phyloP scores from a whole-genome alignment of 2,329 filamentous ascomycete genomes.

The Thermothelomyces thermophilus region DNA sequence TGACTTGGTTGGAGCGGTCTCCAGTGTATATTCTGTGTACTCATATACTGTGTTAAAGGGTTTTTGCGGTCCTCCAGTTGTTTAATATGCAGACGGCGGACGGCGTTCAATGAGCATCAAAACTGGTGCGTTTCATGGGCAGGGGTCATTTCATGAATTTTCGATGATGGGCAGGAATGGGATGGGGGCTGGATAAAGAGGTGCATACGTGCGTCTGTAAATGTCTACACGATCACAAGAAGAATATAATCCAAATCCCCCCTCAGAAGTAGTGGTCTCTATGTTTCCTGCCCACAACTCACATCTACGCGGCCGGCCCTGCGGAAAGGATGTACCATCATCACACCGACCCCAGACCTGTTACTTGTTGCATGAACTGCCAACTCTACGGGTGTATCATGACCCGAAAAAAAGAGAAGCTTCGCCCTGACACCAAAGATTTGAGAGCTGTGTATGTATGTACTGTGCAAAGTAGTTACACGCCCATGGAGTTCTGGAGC shows the following conservation, averaged over 20 bases:
- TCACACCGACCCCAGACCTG: too few relatives aligned
- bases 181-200: slow-evolving; percentile 34
- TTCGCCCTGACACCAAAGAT: too few relatives aligned
- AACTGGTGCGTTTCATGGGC: slow-evolving; percentile 32
- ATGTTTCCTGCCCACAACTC: too few relatives aligned
- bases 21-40: slow-evolving; percentile 44
- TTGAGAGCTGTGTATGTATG: too few relatives aligned
- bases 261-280: slow-evolving; percentile 34
- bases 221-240: slow-evolving; percentile 28
- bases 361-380: too few relatives aligned
- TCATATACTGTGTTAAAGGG: slow-evolving; percentile 30
- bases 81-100: slow-evolving; percentile 42
- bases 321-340: too few relatives aligned
- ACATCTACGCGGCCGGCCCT: too few relatives aligned
- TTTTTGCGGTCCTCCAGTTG: slow-evolving; percentile 32
- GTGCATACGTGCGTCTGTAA: slow-evolving; percentile 40
- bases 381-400: too few relatives aligned
- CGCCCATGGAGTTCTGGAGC: too few relatives aligned
- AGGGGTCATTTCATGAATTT: slow-evolving; percentile 37
- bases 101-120: slow-evolving; percentile 49
- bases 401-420: too few relatives aligned
- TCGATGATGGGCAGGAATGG: slow-evolving; percentile 40
- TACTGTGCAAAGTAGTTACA: too few relatives aligned
- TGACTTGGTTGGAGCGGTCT: slow-evolving; percentile 28
- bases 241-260: slow-evolving; percentile 42